Base-by-base conservation (phyloP, 2,329 filamentous ascomycete genomes). In the Colletotrichum kahawae region DNA sequence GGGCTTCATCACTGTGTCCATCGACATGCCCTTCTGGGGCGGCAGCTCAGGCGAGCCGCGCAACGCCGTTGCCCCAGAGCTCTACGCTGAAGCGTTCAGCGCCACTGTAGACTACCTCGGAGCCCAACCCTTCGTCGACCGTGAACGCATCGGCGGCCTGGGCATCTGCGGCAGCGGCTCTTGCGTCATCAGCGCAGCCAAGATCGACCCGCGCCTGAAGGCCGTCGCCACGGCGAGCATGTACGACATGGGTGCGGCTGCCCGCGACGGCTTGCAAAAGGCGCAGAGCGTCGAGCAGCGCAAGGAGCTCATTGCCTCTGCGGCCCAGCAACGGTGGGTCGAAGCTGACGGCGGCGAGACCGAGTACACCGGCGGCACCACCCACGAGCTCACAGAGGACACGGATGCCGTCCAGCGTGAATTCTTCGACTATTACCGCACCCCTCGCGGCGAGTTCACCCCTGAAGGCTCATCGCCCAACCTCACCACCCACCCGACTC, bases 111-210 rank as follows among this genome's bases (percentile, higher is more conserved):
- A 82, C 74, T 83, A 81, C 18, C 79, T 83, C 18, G 76, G 75
- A 34, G 36, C 51, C 1, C 78, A 78, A 57, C 56, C 70, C 24
- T 80, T 78, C 48, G 76, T 82, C 51, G 77, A 82, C 59, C 78
- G 78, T 34, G 78, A 80, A 76, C 79, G 79, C 7, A 82, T 82
- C 59, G 81, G 81, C 29, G 81, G 56, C 24, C 62, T 82, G 16
- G 81, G 81, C 14, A 81, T 82, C 65, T 82, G 81, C 51, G 81
- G 79, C 38, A 82, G 81, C 51, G 81, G 81, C 31, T 78, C 76
- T 7, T 83, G 79, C 54, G 67, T 82, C 10, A 80, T 85, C 75
- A 82, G 81, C 70, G 83, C 83, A 1, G 83, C 83, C 4, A 84
- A 84, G 72, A 80, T 83, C 18, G 76, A 81, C 75, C 68, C 78